Percentiles rank a stretch among this genome's conserved stretches.
Conservation (phyloP, 306 rosid species). For the Rosa chinensis region DNA sequence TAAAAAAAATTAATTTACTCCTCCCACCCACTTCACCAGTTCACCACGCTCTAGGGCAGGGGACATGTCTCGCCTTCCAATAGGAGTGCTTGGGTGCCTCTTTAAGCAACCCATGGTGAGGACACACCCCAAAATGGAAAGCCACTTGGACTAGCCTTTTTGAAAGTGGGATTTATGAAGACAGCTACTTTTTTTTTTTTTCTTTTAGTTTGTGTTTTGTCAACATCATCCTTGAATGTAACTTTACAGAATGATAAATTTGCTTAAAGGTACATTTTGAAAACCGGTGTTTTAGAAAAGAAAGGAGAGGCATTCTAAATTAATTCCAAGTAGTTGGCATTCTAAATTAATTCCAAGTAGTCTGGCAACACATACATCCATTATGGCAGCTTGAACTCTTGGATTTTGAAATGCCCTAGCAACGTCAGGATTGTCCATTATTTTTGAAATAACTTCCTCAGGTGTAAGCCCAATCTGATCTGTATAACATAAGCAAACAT, state of each 20-base stretch:
- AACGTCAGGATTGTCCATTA: constrained; percentile 95
- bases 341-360: neutral
- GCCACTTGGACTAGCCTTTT: neutral
- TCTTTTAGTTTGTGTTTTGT: neutral
- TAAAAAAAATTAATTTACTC: neutral
- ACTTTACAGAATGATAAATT: neutral
- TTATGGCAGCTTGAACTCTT: constrained; percentile 94
- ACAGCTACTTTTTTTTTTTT: neutral
- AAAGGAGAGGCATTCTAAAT: neutral
- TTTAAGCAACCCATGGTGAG: neutral
- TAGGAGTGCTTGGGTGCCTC: neutral
- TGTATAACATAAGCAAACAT: constrained; percentile 37
- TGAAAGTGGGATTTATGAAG: neutral
- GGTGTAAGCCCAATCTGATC: constrained; percentile 98
- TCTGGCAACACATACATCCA: constrained; percentile 71
- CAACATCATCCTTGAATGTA: neutral
- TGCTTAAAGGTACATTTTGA: neutral
- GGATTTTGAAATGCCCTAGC: constrained; percentile 99
- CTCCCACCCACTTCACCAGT: neutral
- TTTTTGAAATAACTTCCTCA: constrained; percentile 90
- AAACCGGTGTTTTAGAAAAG: neutral
- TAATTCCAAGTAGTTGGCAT: neutral
- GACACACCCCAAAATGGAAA: neutral
- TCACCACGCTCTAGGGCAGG: neutral
- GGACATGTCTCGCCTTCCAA: neutral